Conservation (phyloP, 139 green algal genomes). For the Micractinium sp. region DNA sequence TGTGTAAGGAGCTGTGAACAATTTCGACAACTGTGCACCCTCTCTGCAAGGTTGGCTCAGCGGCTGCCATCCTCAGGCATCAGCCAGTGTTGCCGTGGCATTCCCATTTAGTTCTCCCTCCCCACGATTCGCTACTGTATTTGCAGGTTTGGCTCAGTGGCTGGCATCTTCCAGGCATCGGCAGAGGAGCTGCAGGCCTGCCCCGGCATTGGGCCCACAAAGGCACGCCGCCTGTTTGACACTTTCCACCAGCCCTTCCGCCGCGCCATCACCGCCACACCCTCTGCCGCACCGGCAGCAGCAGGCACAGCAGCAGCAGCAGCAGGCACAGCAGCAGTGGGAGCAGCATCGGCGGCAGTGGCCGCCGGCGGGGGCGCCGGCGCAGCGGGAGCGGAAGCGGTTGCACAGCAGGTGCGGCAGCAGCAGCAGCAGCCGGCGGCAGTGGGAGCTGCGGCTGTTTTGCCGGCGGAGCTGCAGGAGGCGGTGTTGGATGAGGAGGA, state of each 20-base stretch:
- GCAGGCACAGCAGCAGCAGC: neutral
- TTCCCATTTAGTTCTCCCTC: no score
- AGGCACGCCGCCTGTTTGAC: slow-evolving; percentile 77
- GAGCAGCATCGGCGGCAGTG: neutral
- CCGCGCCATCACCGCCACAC: neutral
- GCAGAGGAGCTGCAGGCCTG: slow-evolving; percentile 76
- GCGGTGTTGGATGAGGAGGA: neutral
- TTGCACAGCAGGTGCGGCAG: neutral
- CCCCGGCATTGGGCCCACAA: slow-evolving; percentile 90
- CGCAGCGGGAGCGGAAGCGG: neutral
- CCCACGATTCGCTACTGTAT: neutral
- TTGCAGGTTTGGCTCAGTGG: slow-evolving; percentile 42
- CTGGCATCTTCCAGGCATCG: slow-evolving; percentile 44
- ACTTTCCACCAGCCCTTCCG: slow-evolving; percentile 41
- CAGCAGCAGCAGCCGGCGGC: neutral
- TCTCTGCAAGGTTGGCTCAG: neutral
- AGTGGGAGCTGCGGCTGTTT: no score
- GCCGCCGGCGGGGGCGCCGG: no score
- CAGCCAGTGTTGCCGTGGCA: neutral
- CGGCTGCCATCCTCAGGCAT: neutral
- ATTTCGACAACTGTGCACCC: no score
- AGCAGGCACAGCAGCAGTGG: neutral
- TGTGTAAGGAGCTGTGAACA: no score
- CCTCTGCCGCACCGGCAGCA: neutral
- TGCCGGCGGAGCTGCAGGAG: neutral